phyloP scores from a whole-genome alignment of 1,139 yeast species.

The Saccharomyces pastorianus region DNA sequence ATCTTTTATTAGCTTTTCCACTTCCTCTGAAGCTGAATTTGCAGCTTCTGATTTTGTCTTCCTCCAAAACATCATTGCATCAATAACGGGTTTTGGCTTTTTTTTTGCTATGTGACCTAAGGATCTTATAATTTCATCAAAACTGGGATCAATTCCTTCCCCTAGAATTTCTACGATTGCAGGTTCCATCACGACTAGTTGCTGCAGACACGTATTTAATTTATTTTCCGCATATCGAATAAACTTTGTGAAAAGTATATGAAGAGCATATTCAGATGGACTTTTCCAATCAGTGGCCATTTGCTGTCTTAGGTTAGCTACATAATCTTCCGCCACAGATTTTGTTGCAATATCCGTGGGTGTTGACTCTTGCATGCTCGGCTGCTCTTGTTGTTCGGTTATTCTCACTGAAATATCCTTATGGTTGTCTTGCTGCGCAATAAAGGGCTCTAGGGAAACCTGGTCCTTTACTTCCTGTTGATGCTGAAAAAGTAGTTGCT shows the following conservation, averaged over 20 bases:
- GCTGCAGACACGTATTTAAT: slow-evolving; percentile 62
- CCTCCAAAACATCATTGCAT: slow-evolving; percentile 97
- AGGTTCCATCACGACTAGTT: slow-evolving; percentile 65
- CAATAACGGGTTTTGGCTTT: slow-evolving; percentile 93
- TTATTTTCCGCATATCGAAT: slow-evolving; percentile 89
- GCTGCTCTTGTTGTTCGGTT: not conserved
- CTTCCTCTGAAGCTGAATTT: slow-evolving; percentile 60
- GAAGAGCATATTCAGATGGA: slow-evolving; percentile 89
- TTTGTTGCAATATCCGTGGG: slow-evolving; percentile 1
- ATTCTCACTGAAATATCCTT: not conserved
- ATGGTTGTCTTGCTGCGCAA: not conserved
- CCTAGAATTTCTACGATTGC: slow-evolving; percentile 74
- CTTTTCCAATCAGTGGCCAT: slow-evolving; percentile 63
- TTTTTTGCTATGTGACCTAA: slow-evolving; percentile 84
- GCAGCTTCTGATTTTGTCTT: slow-evolving; percentile 85
- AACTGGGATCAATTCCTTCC: slow-evolving; percentile 77
- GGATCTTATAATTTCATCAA: slow-evolving; percentile 77
- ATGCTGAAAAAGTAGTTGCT: not conserved
- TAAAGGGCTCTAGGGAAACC: not conserved
- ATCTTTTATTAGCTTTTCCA: slow-evolving; percentile 31
- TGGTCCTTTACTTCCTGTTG: not conserved
- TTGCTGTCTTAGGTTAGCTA: slow-evolving; percentile 33
- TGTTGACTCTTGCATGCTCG: not conserved
- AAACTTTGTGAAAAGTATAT: slow-evolving; percentile 88
- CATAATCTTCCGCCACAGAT: slow-evolving; percentile 18